Conservation (phyloP, 192 early-diverging fungal genomes). For the Tieghemiomyces parasiticus region DNA sequence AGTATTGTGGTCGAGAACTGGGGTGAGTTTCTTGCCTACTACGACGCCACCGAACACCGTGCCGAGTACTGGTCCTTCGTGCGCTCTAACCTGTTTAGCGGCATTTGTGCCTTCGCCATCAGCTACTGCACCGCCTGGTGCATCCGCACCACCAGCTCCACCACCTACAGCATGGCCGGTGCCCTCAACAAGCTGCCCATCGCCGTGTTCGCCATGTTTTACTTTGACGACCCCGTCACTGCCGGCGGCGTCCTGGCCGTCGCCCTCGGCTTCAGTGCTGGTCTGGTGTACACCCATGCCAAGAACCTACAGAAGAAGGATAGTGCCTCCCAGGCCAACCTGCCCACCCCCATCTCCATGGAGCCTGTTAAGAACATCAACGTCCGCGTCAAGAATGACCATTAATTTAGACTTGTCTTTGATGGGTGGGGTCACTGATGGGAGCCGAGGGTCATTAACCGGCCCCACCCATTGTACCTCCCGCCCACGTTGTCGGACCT, state of each 20-base stretch:
- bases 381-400: background rate
- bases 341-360: background rate
- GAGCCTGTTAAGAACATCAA: slow-evolving; percentile 2
- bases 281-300: slow-evolving; percentile 57
- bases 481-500: background rate
- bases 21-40: slow-evolving; percentile 29
- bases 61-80: slow-evolving; percentile 45
- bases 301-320: slow-evolving; percentile 45
- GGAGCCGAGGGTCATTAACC: background rate
- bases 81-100: slow-evolving; percentile 59
- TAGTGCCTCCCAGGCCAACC: background rate
- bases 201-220: slow-evolving; percentile 85
- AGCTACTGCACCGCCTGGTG: slow-evolving; percentile 59
- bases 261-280: slow-evolving; percentile 66
- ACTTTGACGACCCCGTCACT: slow-evolving; percentile 79
- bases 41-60: slow-evolving; percentile 31
- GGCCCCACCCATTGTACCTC: background rate
- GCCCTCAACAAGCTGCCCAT: slow-evolving; percentile 97
- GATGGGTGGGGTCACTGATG: no score
- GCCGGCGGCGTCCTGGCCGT: slow-evolving; percentile 75
- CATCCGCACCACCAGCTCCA: slow-evolving; percentile 45
- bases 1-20: slow-evolving; percentile 58
- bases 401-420: no score
- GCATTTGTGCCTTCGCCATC: slow-evolving; percentile 78
- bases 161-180: slow-evolving; percentile 93